Evolutionary conservation across 2,329 filamentous ascomycete genomes (phyloP), one percentile per base, ranked within the genome.

Genomic region (Mollisia scopiformis): DNA sequence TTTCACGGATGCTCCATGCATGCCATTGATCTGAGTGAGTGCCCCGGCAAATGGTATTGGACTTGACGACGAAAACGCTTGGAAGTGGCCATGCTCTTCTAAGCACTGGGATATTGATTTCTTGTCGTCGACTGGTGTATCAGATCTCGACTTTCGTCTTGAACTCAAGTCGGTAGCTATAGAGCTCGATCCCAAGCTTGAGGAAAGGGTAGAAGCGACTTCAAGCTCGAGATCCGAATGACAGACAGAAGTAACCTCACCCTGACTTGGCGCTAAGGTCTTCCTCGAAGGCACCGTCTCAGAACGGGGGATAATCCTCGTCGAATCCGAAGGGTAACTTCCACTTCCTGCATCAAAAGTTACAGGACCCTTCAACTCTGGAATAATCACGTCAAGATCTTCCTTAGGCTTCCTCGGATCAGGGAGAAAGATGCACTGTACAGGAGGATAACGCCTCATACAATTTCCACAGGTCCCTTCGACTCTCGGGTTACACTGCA

Each of bases 401-500:
- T 37, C 35, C 16, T 41, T 55, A 19, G 52, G 13, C 16, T 39
- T 41, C 37, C 23, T 13, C 23, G 35, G 54, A 27, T 61, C 55
- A 10, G 47, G 46, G 10, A 47, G 43, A 8, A 54, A 53, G 25
- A 50, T 52, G 21, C 62, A 64, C 14, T 52, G 51, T 39, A 64
- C 59, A 25, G 62, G 59, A 14, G 62, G 62, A 50, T 64, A 64
- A 2, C 62, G 37, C 30, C 59, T 55, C 19, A 55, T 41, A 31
- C 62, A 64, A 50, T 64, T 62, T 3, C 21, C 50, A 53, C 62
- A 64, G 13, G 59, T 47, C 14, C 62, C 62, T 28, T 57, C 61
- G 47, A 51, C 57, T 14, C 61, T 52, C 6, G 58, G 58, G 30
- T 60, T 61, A 53, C 61, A 63, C 61, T 63, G 39, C 43, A 49